Conservation (phyloP, 148 eudicot genomes). For the Polygonum aviculare region DNA sequence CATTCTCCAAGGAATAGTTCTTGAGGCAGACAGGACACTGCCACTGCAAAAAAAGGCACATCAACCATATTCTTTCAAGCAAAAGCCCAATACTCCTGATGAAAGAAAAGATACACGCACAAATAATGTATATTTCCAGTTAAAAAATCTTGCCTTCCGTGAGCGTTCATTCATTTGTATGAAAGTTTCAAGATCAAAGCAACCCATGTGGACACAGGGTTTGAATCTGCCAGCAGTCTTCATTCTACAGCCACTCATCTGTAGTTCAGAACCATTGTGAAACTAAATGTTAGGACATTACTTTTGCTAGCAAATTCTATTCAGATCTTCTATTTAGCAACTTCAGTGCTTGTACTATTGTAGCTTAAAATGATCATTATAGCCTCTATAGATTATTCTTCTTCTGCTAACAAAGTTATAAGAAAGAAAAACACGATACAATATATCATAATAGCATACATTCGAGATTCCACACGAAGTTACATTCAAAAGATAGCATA, state of each 20-base stretch:
- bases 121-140: neutral
- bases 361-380: neutral
- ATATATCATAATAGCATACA: neutral
- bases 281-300: neutral
- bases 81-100: neutral
- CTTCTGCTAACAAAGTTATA: no score
- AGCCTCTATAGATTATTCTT: no score
- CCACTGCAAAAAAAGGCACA: conserved; percentile 62
- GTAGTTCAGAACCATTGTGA: conserved; percentile 12
- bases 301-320: neutral
- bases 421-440: neutral
- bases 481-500: neutral
- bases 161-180: conserved; percentile 81
- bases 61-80: neutral
- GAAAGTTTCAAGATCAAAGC: conserved; percentile 92
- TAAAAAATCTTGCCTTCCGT: conserved; percentile 61
- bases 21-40: conserved; percentile 65
- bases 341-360: neutral
- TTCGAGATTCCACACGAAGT: neutral
- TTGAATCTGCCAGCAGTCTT: conserved; percentile 92
- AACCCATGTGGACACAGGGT: conserved; percentile 90
- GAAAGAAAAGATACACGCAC: neutral
- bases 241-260: conserved; percentile 98
- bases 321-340: neutral
- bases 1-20: conserved; percentile 50